Base-by-base conservation (phyloP, 2,329 filamentous ascomycete species). In the Lomentospora prolificans region DNA sequence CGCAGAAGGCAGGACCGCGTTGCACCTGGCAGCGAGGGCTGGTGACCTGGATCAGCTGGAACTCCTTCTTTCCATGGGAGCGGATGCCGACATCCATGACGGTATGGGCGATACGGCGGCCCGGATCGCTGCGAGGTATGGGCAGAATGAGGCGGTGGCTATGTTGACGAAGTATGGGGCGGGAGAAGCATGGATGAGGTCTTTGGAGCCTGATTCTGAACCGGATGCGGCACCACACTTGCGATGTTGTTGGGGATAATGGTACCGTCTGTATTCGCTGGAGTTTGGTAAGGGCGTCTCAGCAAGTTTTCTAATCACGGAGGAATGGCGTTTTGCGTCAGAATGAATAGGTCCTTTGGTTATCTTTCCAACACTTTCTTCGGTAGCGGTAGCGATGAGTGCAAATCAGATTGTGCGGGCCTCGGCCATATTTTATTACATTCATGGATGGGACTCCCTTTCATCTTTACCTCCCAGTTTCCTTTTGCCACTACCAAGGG, bases 11-110 rank as follows among this genome's bases (percentile, higher is more conserved):
- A 19, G 22, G 6, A 51, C 54, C 10, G 44, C 54, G 44, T 33
- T 56, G 46, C 54, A 56, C 30, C 54, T 56, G 6, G 54, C 54
- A 2, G 46, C 48, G 7, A 25, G 22, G 14, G 19, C 6, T n/a
- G 54, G 54, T 7, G 17, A n/a, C 24, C 12, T 44, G 46, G 24
- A 51, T 9, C 24, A 28, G 7, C 25, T 56, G 22, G 27, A 39
- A 7, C 9, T 56, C 28, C 46, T 56, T 7, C 22, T 56, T 4
- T 33, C 4, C 28, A 7, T 17, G 10, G 46, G 46, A 9, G 54
- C 54, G 2, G 46, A 51, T 22, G 22, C 28, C 7, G 54, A 31
- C 19, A 33, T 10, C 2, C 48, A 30, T 12, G 54, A 56, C 17
- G 14, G 3, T 3, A 33, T 25, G 44, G 54, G 46, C 8, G 48